These are phyloP conservation scores for Diaporthe sp. DNA, from an alignment of 2,329 filamentous ascomycete species.

Conservation along the genomic window DNA sequence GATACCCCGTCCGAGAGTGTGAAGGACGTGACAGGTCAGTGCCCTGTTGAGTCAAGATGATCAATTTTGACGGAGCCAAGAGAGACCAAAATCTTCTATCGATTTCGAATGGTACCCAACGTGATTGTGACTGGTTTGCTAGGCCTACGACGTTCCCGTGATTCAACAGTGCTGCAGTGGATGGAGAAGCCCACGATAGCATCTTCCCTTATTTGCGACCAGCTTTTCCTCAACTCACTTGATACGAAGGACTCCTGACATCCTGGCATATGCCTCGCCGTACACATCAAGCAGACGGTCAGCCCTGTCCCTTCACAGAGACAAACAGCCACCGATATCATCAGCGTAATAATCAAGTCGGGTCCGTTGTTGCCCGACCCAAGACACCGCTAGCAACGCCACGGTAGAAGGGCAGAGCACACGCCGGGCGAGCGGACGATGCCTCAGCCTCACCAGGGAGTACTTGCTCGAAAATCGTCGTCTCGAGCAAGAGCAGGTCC, in stretches of 20 bases:
- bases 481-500: background rate
- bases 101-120: background rate
- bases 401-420: background rate
- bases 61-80: background rate
- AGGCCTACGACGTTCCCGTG: background rate
- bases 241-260: background rate
- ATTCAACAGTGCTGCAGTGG: too few relatives aligned
- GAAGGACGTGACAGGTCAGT: background rate
- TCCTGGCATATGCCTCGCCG: too few relatives aligned
- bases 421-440: background rate
- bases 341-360: too few relatives aligned
- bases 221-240: background rate
- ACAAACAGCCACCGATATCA: too few relatives aligned
- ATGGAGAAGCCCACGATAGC: background rate
- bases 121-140: background rate
- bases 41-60: background rate
- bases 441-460: too few relatives aligned
- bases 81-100: background rate
- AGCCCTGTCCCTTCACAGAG: background rate
- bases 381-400: background rate
- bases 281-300: background rate
- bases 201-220: too few relatives aligned
- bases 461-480: background rate
- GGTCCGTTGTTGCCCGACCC: background rate
- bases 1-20: background rate